Evolutionary conservation across 1,284 basidiomycete genomes (phyloP).

Genomic region (Pulchroboletus neoregius): DNA sequence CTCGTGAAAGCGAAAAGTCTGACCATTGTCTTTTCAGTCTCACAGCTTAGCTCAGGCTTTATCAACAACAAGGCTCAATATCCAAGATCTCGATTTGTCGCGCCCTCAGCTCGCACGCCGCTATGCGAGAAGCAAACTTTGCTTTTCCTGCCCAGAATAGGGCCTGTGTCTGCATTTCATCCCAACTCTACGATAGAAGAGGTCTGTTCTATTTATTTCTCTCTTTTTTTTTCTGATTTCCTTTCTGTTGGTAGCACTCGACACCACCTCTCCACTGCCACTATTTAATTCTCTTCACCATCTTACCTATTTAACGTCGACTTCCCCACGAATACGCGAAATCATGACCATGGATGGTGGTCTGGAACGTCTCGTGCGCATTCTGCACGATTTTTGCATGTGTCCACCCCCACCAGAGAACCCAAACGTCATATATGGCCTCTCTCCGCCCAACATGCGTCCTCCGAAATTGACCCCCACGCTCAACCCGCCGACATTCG

Average conservation of each 20-base stretch:
- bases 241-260: slow-evolving; percentile 65
- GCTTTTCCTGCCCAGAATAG: slow-evolving; percentile 93
- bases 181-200: slow-evolving; percentile 92
- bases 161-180: slow-evolving; percentile 92
- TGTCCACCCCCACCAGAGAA: slow-evolving; percentile 74
- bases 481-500: slow-evolving; percentile 65
- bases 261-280: slow-evolving; percentile 87
- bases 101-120: slow-evolving; percentile 21
- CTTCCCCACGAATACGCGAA: slow-evolving; percentile 95
- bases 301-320: slow-evolving; percentile 95
- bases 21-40: neutral
- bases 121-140: slow-evolving; percentile 97
- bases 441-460: slow-evolving; percentile 55
- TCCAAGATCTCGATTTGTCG: slow-evolving; percentile 22
- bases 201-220: slow-evolving; percentile 51
- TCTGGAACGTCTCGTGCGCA: slow-evolving; percentile 90
- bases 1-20: slow-evolving; percentile 1
- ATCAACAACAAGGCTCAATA: slow-evolving; percentile 1
- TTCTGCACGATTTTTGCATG: slow-evolving; percentile 84
- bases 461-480: slow-evolving; percentile 51
- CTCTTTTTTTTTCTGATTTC: slow-evolving; percentile 20
- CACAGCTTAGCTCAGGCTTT: neutral
- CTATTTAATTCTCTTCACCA: slow-evolving; percentile 97
- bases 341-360: slow-evolving; percentile 98
- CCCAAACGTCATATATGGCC: slow-evolving; percentile 67